These are phyloP conservation scores for Lodderomyces jiufengensis DNA, from an alignment of 1,139 yeast genomes.

Conservation along the genomic window DNA sequence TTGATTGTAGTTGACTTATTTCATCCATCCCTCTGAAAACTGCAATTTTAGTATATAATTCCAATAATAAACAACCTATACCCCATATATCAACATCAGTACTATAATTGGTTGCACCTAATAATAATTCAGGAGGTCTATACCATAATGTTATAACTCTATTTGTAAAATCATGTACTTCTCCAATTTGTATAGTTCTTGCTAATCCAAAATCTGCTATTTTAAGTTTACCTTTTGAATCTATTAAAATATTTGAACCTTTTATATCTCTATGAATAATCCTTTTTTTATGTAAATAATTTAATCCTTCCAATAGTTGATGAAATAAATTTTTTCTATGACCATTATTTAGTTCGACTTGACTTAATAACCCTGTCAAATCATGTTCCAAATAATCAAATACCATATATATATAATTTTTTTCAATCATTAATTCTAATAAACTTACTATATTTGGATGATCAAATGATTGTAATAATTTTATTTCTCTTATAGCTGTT, in stretches of 20 bases:
- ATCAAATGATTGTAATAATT: constrained; percentile 78
- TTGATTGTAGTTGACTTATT: constrained; percentile 72
- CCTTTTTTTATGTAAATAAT: constrained; percentile 73
- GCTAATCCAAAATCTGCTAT: constrained; percentile 96
- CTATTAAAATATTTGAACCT: constrained; percentile 84
- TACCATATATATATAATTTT: constrained; percentile 78
- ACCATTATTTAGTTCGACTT: constrained; percentile 62
- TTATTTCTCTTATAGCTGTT: constrained; percentile 90
- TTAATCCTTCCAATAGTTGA: constrained; percentile 77
- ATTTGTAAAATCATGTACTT: constrained; percentile 78
- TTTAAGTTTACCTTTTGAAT: constrained; percentile 68
- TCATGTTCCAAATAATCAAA: constrained; percentile 95
- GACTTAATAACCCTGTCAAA: constrained; percentile 80
- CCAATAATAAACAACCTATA: constrained; percentile 85
- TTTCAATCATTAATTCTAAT: constrained; percentile 87
- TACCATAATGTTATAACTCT: constrained; percentile 96
- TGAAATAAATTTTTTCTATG: constrained; percentile 74
- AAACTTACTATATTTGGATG: constrained; percentile 81
- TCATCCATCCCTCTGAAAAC: constrained; percentile 88
- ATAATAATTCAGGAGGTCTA: constrained; percentile 87
- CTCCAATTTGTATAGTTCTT: constrained; percentile 63
- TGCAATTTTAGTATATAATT: constrained; percentile 71
- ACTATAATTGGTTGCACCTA: constrained; percentile 89
- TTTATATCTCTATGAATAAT: constrained; percentile 92
- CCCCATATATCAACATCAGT: constrained; percentile 97